A percentile compares a stretch with the other conserved stretches of the same genome.
Evolutionary conservation across 2,329 filamentous ascomycete genomes (phyloP).

Genomic region (Bertia moriformis): DNA sequence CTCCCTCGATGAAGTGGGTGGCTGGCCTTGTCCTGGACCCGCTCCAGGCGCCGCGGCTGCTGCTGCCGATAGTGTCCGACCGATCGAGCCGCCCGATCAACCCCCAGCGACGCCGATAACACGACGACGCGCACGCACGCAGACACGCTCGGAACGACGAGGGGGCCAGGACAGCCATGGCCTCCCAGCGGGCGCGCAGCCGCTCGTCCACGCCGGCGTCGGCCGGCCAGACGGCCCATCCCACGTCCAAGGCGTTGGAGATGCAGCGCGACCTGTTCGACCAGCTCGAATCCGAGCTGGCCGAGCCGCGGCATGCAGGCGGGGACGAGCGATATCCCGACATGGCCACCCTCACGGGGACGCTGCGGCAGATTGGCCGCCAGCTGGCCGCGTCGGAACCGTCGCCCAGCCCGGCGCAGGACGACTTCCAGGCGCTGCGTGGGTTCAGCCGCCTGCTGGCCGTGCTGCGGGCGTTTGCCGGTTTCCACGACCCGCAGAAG

Average conservation of each 20-base stretch:
- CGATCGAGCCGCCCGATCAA: too few species aligned
- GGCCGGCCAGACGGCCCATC: slow-evolving; percentile 30
- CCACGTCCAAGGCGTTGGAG: slow-evolving; percentile 48
- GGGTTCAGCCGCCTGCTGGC: slow-evolving; percentile 66
- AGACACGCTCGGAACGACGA: too few species aligned
- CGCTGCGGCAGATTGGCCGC: slow-evolving; percentile 53
- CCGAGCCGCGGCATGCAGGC: too few species aligned
- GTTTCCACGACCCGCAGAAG: slow-evolving; percentile 59
- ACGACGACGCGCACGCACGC: too few species aligned
- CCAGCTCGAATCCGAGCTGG: slow-evolving; percentile 19
- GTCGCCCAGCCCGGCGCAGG: slow-evolving; percentile 42
- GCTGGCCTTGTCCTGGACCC: too few species aligned
- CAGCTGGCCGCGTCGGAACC: slow-evolving; percentile 32
- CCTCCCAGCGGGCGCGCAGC: too few species aligned
- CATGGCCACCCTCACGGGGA: slow-evolving; percentile 30
- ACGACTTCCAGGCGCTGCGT: slow-evolving; percentile 67
- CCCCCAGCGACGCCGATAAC: too few species aligned
- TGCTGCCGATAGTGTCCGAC: too few species aligned
- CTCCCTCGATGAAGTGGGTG: too few species aligned
- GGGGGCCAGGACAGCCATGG: too few species aligned
- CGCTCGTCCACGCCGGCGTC: slow-evolving; percentile 52
- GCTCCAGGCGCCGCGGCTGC: too few species aligned
- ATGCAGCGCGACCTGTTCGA: slow-evolving; percentile 41
- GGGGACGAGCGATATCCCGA: slow-evolving; percentile 29
- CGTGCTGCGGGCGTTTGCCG: slow-evolving; percentile 56